phyloP scores from a whole-genome alignment of 1,139 yeast genomes.

The Groenewaldozyma sp. region DNA sequence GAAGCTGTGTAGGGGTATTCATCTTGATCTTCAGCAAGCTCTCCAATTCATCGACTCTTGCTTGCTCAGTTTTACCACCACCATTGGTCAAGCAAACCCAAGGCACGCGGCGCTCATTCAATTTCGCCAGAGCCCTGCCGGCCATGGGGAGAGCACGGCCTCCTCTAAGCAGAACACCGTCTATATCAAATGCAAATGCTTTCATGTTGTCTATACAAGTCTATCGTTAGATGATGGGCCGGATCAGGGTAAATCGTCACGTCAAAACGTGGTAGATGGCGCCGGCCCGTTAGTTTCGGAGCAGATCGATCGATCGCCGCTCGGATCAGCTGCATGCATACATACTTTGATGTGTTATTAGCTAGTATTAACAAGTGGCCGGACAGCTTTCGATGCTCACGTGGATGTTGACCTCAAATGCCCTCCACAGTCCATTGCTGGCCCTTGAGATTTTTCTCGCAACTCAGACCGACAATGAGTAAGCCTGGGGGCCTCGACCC shows the following conservation, averaged over 20 bases:
- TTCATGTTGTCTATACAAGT: constrained; percentile 5
- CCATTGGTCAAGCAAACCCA: constrained; percentile 86
- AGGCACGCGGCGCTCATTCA: constrained; percentile 56
- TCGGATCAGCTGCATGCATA: too few relatives aligned
- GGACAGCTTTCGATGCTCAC: too few relatives aligned
- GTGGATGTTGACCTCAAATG: too few relatives aligned
- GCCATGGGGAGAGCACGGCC: constrained; percentile 62
- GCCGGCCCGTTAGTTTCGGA: not conserved
- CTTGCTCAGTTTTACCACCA: constrained; percentile 70
- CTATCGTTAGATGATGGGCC: not conserved
- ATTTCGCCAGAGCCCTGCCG: constrained; percentile 47
- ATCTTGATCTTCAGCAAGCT: constrained; percentile 42
- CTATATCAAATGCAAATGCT: constrained; percentile 45
- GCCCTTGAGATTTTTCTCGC: constrained; percentile 24
- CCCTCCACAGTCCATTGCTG: constrained; percentile 2
- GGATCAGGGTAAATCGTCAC: too few relatives aligned
- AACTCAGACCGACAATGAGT: constrained; percentile 72
- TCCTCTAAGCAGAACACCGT: constrained; percentile 88
- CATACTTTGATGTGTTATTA: too few relatives aligned
- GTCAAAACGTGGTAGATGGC: not conserved
- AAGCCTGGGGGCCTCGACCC: constrained; percentile 95
- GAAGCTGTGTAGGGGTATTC: constrained; percentile 51
- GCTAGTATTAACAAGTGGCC: too few relatives aligned
- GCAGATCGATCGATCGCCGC: not conserved
- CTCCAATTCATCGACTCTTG: constrained; percentile 51